Evolutionary conservation across 2,329 filamentous ascomycete genomes (phyloP), one percentile per base, ranked within the genome.

Genomic region (Akanthomyces lecanii): DNA sequence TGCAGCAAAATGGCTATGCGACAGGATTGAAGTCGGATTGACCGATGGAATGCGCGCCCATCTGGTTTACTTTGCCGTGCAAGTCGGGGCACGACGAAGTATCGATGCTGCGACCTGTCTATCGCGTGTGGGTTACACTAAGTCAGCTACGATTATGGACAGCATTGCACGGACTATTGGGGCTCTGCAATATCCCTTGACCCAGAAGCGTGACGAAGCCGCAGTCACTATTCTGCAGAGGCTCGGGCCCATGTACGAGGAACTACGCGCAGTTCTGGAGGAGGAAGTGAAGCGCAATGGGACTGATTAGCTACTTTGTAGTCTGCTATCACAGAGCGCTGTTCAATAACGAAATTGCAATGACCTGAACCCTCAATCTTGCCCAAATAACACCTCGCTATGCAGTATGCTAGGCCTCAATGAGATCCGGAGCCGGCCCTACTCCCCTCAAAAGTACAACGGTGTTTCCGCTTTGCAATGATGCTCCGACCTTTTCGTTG

Each of bases 391-490:
- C 12, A 42, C 14, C 38, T 42, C 59, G 51, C 58, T 62, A 64
- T 57, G 45, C 45, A 59, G 38, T 21, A 44, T 36, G n/a, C 51
- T 65, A 84, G 64, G 78, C 64, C 66, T 89, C 82, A 65, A 92
- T 90, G 69, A 93, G 75, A 74, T 92, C 87, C 23, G 88, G 87
- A 62, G 90, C 85, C n/a, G 88, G 85, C 1, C 92, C 92, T 59
- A 97, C 89, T 0, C 95, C 95, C 65, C 95, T 82, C 60, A 99
- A 71, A 70, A 99, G 73, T 28, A 98, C 92, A 66, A 99, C 86
- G 12, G 92, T 97, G 73, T 99, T 94, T 1, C 95, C 95, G 68
- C 85, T 93, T 67, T 85, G 85, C 64, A 96, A 79, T 33, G 81
- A 82, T 59, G 81, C 81, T 5, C 92, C 92, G 62, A 97, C 81